These are phyloP conservation scores for Neolecta irregularis DNA, from an alignment of 1,139 yeast genomes.

Conservation along the genomic window DNA sequence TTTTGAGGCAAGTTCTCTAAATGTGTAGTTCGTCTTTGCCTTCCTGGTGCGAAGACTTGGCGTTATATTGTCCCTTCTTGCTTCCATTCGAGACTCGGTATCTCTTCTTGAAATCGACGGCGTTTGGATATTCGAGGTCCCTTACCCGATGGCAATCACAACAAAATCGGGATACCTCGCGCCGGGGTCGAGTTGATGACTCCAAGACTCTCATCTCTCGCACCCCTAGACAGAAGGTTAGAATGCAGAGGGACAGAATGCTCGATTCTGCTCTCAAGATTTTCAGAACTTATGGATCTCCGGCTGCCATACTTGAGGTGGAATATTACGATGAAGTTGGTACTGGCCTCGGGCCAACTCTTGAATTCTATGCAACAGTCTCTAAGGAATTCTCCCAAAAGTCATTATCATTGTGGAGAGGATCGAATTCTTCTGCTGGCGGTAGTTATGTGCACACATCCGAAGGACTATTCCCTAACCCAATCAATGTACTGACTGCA, in stretches of 20 bases:
- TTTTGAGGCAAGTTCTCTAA: background rate
- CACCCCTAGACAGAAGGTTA: conserved; percentile 63
- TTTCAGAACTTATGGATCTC: conserved; percentile 57
- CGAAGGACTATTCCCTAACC: conserved; percentile 61
- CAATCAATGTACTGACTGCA: conserved; percentile 30
- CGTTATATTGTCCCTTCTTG: conserved; percentile 61
- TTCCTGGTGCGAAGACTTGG: conserved; percentile 62
- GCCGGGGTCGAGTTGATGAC: conserved; percentile 16
- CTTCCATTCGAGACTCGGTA: conserved; percentile 75
- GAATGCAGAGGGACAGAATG: conserved; percentile 56
- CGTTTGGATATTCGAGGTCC: conserved; percentile 79
- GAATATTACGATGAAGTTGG: conserved; percentile 92
- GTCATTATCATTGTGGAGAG: conserved; percentile 57
- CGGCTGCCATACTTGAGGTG: conserved; percentile 70
- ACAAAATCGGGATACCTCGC: conserved; percentile 7
- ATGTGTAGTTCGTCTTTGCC: conserved; percentile 59
- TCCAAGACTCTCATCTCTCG: conserved; percentile 44
- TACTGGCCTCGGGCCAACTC: conserved; percentile 88
- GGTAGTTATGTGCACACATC: conserved; percentile 31
- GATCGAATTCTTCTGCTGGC: conserved; percentile 22
- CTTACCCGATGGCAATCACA: conserved; percentile 65
- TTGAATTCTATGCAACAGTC: conserved; percentile 75
- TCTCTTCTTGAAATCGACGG: conserved; percentile 67
- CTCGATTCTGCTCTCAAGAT: conserved; percentile 71
- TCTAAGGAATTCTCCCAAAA: conserved; percentile 56